Evolutionary conservation across 1,284 basidiomycete species (phyloP), one percentile per base, ranked within the genome.

Genomic region (Phaffia rhodozyma): DNA sequence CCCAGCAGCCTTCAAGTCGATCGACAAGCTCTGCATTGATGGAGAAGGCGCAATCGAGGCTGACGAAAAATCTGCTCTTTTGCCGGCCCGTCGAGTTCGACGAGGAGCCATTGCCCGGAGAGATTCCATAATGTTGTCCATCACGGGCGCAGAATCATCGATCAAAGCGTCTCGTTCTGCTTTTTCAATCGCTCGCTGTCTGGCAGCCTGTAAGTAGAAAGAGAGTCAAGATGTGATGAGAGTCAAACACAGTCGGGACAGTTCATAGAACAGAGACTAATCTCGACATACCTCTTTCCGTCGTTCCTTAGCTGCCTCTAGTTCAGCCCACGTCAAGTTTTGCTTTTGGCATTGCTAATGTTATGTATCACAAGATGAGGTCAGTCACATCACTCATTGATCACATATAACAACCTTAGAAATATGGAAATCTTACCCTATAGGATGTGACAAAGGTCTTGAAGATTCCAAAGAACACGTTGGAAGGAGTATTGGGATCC

Each of bases 371-470:
- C 18, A 47, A 38, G 7, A 43, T 16, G 13, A 43, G 38, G 13
- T 43, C 13, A 43, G 38, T 16, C 2, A 43, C 13, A 16, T 16
- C 13, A 16, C 13, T 34, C 13, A 43, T 7, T 16, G 13, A 43
- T 16, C 57, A 55, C 3, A 30, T 30, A 71, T n/a, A 1, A 18
- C 27, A 57, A n/a, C 4, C 32, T 2, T 29, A 38, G 21, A 43
- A 18, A 4, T 53, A n/a, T 21, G 20, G 2, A 29, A 58, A 20
- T 47, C 80, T 66, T 68, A 89, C 90, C 81, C 82, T 86, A 76
- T 92, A 96, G 1, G 91, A 92, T 0, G 87, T 91, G 29, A 91
- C 83, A 71, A 96, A 96, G 1, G 89, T 93, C 77, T 93, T 91
- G 82, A 96, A 94, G 70, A 93, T 86, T 21, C 85, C 89, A 76